phyloP scores from a whole-genome alignment of 2,329 filamentous ascomycete genomes.

The Xylaria sp. region DNA sequence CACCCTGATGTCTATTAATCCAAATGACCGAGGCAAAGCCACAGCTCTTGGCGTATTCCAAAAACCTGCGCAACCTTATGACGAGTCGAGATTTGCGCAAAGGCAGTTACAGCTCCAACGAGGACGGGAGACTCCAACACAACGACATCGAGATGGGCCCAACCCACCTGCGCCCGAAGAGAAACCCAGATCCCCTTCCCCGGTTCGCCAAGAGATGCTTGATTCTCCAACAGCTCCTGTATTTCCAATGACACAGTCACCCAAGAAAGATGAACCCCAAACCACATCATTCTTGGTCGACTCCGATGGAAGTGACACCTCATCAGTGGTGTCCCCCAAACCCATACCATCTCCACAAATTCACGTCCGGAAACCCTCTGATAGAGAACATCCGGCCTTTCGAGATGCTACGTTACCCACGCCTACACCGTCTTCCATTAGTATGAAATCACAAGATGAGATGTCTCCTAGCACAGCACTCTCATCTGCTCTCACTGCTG shows the following conservation, averaged over 20 bases:
- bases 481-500: slow-evolving; percentile 27
- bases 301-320: slow-evolving; percentile 47
- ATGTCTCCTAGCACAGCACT: slow-evolving; percentile 37
- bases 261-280: slow-evolving; percentile 43
- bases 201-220: slow-evolving; percentile 44
- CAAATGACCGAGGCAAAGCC: slow-evolving; percentile 66
- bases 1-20: slow-evolving; percentile 68
- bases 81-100: slow-evolving; percentile 84
- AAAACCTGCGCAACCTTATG: slow-evolving; percentile 76
- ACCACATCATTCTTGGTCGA: slow-evolving; percentile 53
- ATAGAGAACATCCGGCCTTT: slow-evolving; percentile 61
- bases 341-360: slow-evolving; percentile 43
- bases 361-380: slow-evolving; percentile 54
- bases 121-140: slow-evolving; percentile 68
- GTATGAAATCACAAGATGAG: slow-evolving; percentile 41
- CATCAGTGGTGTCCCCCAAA: slow-evolving; percentile 34
- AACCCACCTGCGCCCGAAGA: slow-evolving; percentile 47
- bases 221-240: slow-evolving; percentile 41
- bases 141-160: slow-evolving; percentile 53
- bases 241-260: slow-evolving; percentile 39
- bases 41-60: slow-evolving; percentile 52
- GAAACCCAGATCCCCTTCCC: slow-evolving; percentile 56
- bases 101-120: slow-evolving; percentile 82
- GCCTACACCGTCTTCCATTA: slow-evolving; percentile 46
- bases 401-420: slow-evolving; percentile 53